A percentile compares a stretch with the other conserved stretches of the same genome.
phyloP scores from a whole-genome alignment of 768 basidiomycete genomes.

The Auriscalpium vulgare region DNA sequence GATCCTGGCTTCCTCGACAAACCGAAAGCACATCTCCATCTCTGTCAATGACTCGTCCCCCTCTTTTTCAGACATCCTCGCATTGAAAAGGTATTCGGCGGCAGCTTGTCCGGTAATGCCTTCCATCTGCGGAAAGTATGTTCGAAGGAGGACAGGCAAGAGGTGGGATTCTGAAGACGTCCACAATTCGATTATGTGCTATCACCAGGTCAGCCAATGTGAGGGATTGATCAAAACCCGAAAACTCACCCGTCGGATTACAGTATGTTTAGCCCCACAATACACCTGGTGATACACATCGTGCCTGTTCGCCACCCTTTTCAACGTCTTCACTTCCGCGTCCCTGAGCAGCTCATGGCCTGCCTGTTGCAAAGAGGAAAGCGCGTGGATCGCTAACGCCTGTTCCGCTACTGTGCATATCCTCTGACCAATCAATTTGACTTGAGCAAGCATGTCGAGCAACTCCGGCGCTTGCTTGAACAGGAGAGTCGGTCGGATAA shows the following conservation, averaged over 20 bases:
- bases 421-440: constrained; percentile 10
- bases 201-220: background rate
- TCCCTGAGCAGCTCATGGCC: background rate
- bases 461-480: constrained; percentile 9
- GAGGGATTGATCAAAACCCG: no score
- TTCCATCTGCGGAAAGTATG: constrained; percentile 11
- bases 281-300: background rate
- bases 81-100: constrained; percentile 2
- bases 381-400: background rate
- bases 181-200: constrained; percentile 11
- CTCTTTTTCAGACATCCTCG: constrained; percentile 3
- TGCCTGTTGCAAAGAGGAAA: background rate
- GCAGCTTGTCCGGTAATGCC: background rate
- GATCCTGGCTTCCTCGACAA: constrained; percentile 5
- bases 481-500: constrained; percentile 5
- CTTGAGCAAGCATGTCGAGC: constrained; percentile 10
- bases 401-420: constrained; percentile 9
- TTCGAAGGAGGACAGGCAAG: constrained; percentile 8
- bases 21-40: constrained; percentile 8
- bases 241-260: no score
- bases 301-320: constrained; percentile 2
- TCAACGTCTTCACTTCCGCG: background rate
- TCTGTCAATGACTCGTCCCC: constrained; percentile 4
- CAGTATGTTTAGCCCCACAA: background rate
- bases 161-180: constrained; percentile 9